A percentile compares a stretch with the other conserved stretches of the same genome.
Evolutionary conservation across 331 rosid species (phyloP).

Genomic region (Quercus lobata): DNA sequence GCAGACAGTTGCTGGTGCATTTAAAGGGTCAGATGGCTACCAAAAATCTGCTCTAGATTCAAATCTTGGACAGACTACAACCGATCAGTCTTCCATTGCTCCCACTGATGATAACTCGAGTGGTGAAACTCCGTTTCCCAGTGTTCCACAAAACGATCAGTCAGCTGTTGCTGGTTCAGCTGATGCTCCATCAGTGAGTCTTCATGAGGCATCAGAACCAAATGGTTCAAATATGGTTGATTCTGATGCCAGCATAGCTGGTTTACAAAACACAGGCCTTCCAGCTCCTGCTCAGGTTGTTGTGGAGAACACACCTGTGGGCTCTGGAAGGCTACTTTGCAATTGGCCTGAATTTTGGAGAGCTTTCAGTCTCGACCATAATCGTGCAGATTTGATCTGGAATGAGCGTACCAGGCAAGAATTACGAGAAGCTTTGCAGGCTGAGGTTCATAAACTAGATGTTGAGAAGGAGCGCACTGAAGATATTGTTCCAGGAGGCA

Average conservation of each 20-base stretch:
- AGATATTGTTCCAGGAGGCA: slow-evolving; percentile 90
- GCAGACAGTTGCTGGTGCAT: slow-evolving; percentile 45
- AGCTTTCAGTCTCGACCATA: slow-evolving; percentile 96
- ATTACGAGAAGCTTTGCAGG: slow-evolving; percentile 86
- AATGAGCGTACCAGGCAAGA: slow-evolving; percentile 99
- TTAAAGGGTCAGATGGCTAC: slow-evolving; percentile 42
- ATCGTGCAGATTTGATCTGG: slow-evolving; percentile 99
- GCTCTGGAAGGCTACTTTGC: slow-evolving; percentile 92
- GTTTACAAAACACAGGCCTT: slow-evolving; percentile 60
- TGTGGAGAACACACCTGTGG: slow-evolving; percentile 95
- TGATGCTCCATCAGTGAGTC: slow-evolving; percentile 38
- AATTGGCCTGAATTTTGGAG: slow-evolving; percentile 99
- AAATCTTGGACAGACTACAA: slow-evolving; percentile 50
- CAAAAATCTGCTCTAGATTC: slow-evolving; percentile 45
- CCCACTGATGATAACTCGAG: slow-evolving; percentile 50
- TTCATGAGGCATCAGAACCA: slow-evolving; percentile 45
- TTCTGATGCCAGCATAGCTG: slow-evolving; percentile 44
- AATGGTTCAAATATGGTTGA: slow-evolving; percentile 43
- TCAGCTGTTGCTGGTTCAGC: slow-evolving; percentile 37
- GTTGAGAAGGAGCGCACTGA: slow-evolving; percentile 98
- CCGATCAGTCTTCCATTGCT: slow-evolving; percentile 51
- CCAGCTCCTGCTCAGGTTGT: slow-evolving; percentile 99
- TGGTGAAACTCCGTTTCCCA: slow-evolving; percentile 35
- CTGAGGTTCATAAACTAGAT: slow-evolving; percentile 98
- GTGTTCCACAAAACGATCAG: slow-evolving; percentile 47